A percentile compares a stretch with the other conserved stretches of the same genome.
Evolutionary conservation across 2,329 filamentous ascomycete genomes (phyloP).

Genomic region (Graphiopsis chlorocephala): DNA sequence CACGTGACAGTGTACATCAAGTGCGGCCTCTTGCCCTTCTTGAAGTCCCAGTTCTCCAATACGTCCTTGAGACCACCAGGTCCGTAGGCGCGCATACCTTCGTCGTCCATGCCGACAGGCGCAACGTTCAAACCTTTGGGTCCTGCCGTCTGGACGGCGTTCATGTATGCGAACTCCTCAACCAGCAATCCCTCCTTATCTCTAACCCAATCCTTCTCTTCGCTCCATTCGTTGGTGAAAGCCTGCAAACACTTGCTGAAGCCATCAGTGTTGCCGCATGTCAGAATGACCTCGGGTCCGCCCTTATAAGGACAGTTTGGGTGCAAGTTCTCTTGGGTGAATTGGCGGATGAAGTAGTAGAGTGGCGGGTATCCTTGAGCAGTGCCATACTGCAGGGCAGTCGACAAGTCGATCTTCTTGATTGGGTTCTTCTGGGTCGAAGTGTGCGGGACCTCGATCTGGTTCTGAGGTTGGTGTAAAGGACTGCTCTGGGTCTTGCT

Average conservation of each 20-base stretch:
- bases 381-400: constrained; percentile 84
- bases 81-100: constrained; percentile 75
- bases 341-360: constrained; percentile 73
- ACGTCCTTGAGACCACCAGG: constrained; percentile 74
- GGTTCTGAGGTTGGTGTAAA: constrained; percentile 34
- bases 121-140: constrained; percentile 72
- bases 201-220: constrained; percentile 62
- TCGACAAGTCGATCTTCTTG: constrained; percentile 74
- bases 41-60: constrained; percentile 75
- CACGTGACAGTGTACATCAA: constrained; percentile 87
- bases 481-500: constrained; percentile 27
- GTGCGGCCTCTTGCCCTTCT: constrained; percentile 72
- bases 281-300: constrained; percentile 75
- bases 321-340: constrained; percentile 72
- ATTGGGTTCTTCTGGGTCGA: constrained; percentile 57
- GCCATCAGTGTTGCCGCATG: constrained; percentile 81
- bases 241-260: constrained; percentile 74
- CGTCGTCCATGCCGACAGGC: constrained; percentile 70
- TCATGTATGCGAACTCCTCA: constrained; percentile 80
- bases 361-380: constrained; percentile 78
- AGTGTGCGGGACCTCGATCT: constrained; percentile 68
- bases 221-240: constrained; percentile 72
- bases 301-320: constrained; percentile 75
- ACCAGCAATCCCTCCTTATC: constrained; percentile 74
- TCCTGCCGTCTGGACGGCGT: constrained; percentile 63